A percentile compares a stretch with the other conserved stretches of the same genome.
Evolutionary conservation across 805 yeast genomes (phyloP).

Genomic region (Candida easanensis): DNA sequence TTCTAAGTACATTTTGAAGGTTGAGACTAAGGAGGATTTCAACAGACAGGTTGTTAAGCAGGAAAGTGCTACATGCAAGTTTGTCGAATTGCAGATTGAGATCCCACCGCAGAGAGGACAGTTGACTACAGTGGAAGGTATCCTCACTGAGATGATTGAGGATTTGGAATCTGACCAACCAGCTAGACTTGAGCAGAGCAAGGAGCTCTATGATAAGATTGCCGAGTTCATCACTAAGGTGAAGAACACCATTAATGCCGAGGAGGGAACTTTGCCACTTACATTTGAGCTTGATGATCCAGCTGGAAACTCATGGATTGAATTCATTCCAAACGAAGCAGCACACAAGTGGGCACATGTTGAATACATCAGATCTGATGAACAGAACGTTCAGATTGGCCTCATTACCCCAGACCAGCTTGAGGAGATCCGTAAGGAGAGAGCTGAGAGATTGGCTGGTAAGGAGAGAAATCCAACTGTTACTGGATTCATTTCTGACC

Average conservation of each 20-base stretch:
- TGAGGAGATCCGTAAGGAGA: slow-evolving; percentile 33
- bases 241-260: slow-evolving; percentile 58
- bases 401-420: slow-evolving; percentile 61
- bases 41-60: slow-evolving; percentile 90
- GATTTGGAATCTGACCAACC: slow-evolving; percentile 83
- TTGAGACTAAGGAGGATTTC: slow-evolving; percentile 71
- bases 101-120: slow-evolving; percentile 96
- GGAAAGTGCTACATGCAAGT: slow-evolving; percentile 77
- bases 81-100: slow-evolving; percentile 83
- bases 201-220: slow-evolving; percentile 73
- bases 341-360: slow-evolving; percentile 85
- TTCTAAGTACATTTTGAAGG: slow-evolving; percentile 60
- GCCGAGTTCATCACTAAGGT: slow-evolving; percentile 65
- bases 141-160: slow-evolving; percentile 76
- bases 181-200: slow-evolving; percentile 69
- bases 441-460: slow-evolving; percentile 22
- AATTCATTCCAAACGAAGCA: slow-evolving; percentile 81
- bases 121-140: slow-evolving; percentile 88
- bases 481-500: slow-evolving; percentile 64
- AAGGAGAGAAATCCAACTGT: slow-evolving; percentile 37
- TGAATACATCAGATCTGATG: slow-evolving; percentile 81
- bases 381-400: slow-evolving; percentile 84
- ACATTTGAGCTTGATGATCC: slow-evolving; percentile 87
- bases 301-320: slow-evolving; percentile 96
- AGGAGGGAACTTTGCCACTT: slow-evolving; percentile 66